Base-by-base conservation (phyloP, 2,329 filamentous ascomycete species). In the Ophiostoma sp. region DNA sequence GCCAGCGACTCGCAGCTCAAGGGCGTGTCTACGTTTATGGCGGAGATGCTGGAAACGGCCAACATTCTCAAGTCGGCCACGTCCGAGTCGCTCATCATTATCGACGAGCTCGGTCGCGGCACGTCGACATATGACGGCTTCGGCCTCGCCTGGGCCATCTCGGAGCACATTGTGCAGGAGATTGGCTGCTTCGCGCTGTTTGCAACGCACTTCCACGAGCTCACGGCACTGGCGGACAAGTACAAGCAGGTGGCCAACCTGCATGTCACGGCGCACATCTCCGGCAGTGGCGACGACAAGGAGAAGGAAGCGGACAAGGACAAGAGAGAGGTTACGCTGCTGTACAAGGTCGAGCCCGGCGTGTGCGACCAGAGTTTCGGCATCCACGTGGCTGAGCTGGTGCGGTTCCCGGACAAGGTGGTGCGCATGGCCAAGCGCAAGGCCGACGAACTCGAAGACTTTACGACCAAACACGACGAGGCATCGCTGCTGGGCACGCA, bases 401-500 rank as follows among this genome's bases (percentile, higher is more conserved):
- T 99, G 27, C 88, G 93, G 62, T 99, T 99, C 80, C 95, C 95
- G 0, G 89, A 92, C 74, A 99, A 99, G 80, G 96, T 99, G 16
- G 91, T 99, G 70, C 92, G 93, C 72, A 99, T 99, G 96, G 95
- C 95, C n/a, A 96, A 96, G 80, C 87, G 95, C 74, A 99, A 99
- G 81, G 95, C 95, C 0, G 95, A 98, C 77, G 96, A 99, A 82
- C 84, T 99, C 47, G 95, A 99, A 77, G 95, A 99, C 77, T 99
- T 99, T 74, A 90, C 91, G 0, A 86, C 86, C 66, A 93, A 93
- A 79, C 87, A 91, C 74, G 88, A 91, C 71, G 83, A 84, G 62
- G 75, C 78, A 2, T 60, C 68, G 64, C 74, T 78, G 18, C 78
- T 82, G 6, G 81, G 82, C 7, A 78, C 84, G 60, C 80, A 85